phyloP scores from a whole-genome alignment of 768 basidiomycete species.

The Leccinellum luteum region DNA sequence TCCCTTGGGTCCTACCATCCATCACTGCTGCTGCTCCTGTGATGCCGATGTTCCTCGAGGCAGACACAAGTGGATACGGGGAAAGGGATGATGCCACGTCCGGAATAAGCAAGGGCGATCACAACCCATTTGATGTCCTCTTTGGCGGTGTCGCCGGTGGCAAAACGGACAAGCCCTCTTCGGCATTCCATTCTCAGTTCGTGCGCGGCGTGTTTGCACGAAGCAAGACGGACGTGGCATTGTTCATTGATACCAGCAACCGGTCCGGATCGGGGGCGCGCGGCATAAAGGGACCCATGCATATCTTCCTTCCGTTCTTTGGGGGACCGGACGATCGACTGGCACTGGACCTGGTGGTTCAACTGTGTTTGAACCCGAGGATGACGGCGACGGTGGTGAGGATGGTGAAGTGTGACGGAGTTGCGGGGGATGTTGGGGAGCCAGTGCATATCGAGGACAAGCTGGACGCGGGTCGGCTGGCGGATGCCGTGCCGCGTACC shows the following conservation, averaged over 20 bases:
- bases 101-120: conserved; percentile 16
- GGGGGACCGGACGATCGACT: conserved; percentile 93
- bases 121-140: conserved; percentile 71
- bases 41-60: conserved; percentile 1
- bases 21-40: conserved; percentile 2
- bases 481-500: not conserved
- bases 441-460: conserved; percentile 16
- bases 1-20: conserved; percentile 74
- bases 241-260: conserved; percentile 73
- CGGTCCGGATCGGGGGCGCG: conserved; percentile 5
- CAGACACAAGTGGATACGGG: not conserved
- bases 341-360: conserved; percentile 80
- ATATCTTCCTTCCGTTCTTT: conserved; percentile 87
- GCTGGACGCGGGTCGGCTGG: not conserved
- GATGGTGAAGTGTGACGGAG: conserved; percentile 53
- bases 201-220: conserved; percentile 77
- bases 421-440: conserved; percentile 9
- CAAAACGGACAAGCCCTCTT: conserved; percentile 40
- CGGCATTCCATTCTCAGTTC: conserved; percentile 74
- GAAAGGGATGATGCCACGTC: not conserved
- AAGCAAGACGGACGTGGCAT: conserved; percentile 69
- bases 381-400: conserved; percentile 75
- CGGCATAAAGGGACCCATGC: conserved; percentile 40
- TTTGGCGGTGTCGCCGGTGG: conserved; percentile 37
- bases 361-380: conserved; percentile 68